Evolutionary conservation across 768 basidiomycete genomes (phyloP).

Genomic region (Scleroderma bovista): DNA sequence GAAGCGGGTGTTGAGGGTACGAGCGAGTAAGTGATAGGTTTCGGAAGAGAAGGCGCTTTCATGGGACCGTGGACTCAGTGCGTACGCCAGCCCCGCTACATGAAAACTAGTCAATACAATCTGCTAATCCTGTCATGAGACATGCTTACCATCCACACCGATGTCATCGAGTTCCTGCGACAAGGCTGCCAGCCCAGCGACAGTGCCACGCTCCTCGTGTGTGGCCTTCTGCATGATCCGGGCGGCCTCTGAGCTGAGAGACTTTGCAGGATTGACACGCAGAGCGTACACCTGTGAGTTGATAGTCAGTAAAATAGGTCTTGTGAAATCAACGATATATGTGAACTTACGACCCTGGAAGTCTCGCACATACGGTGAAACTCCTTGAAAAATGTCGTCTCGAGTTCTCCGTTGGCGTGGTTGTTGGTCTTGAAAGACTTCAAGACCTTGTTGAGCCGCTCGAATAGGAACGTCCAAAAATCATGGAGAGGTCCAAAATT

Average conservation of each 20-base stretch:
- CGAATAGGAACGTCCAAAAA: too few relatives aligned
- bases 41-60: background rate
- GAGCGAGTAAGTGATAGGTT: background rate
- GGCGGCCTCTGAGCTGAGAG: background rate
- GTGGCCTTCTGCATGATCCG: background rate
- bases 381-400: background rate
- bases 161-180: too few relatives aligned
- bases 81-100: background rate
- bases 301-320: background rate
- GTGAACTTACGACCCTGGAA: background rate
- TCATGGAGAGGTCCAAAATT: too few relatives aligned
- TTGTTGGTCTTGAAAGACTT: slow-evolving; percentile 32
- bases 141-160: too few relatives aligned
- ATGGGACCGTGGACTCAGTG: background rate
- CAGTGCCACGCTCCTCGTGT: background rate
- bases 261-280: too few relatives aligned
- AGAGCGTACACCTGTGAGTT: background rate
- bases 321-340: background rate
- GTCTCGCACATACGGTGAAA: background rate
- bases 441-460: slow-evolving; percentile 29
- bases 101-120: too few relatives aligned
- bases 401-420: slow-evolving; percentile 11
- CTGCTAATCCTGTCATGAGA: too few relatives aligned
- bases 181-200: background rate
- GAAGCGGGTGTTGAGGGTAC: background rate